Percentiles rank a stretch among this genome's conserved stretches.
Conservation (phyloP, 768 basidiomycete species). For the Auricularia heimuer region DNA sequence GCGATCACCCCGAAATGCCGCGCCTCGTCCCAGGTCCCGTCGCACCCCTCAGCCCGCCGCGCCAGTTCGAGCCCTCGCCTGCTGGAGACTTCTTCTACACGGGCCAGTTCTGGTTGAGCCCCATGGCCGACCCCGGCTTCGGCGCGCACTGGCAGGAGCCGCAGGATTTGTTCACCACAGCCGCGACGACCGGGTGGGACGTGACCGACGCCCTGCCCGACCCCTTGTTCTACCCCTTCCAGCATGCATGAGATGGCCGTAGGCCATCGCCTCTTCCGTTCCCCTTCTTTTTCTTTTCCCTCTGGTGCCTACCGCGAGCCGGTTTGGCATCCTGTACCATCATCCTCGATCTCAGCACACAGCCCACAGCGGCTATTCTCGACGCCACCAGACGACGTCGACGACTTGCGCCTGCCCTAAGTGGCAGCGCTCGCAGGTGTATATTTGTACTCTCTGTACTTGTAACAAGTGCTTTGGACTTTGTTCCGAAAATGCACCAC, state of each 20-base stretch:
- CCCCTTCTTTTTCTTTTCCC: too few relatives aligned
- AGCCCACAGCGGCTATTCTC: not conserved
- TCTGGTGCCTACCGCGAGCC: too few relatives aligned
- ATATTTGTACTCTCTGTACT: not conserved
- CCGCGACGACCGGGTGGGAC: too few relatives aligned
- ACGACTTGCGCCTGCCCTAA: not conserved
- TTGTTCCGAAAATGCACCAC: not conserved
- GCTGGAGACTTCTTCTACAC: not conserved
- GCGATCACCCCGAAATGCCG: not conserved
- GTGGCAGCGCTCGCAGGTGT: not conserved
- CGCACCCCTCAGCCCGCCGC: not conserved
- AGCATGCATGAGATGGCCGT: too few relatives aligned
- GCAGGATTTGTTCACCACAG: too few relatives aligned
- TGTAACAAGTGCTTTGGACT: not conserved
- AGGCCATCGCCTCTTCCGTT: too few relatives aligned
- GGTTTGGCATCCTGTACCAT: too few relatives aligned
- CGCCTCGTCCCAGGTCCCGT: not conserved
- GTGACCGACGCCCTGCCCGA: too few relatives aligned
- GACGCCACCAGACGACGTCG: not conserved
- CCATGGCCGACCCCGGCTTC: too few relatives aligned
- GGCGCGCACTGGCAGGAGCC: too few relatives aligned
- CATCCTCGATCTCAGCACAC: not conserved
- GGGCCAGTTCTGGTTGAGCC: not conserved
- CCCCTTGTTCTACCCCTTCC: too few relatives aligned
- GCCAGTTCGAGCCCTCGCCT: not conserved